Base-by-base conservation (phyloP, 1,139 yeast species). In the Yamadazyma taylorii region DNA sequence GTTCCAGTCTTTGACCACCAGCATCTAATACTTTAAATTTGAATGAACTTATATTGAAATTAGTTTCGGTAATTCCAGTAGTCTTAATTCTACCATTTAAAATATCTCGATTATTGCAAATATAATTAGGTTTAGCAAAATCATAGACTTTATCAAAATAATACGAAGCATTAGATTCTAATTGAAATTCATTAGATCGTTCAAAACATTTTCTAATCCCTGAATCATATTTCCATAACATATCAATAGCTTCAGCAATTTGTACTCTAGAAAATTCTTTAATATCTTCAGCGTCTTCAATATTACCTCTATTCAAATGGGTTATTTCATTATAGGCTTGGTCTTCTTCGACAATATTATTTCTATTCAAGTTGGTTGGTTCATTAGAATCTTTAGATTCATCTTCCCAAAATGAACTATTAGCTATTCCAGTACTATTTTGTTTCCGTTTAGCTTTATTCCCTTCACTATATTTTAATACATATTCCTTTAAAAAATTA, bases 1-100 rank as follows among this genome's bases (percentile, higher is more conserved):
- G 75, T 61, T 92, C 98, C 29, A 90, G 80, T 41, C 98, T 71
- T 63, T 92, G 98, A 2, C 99, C 99, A 34, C 99, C 99, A 5
- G 96, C 97, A 66, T 92, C 99, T 39, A 89, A 69, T 33, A 94
- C 87, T 51, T 79, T 81, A 54, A 90, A 81, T 43, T 73, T 80
- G 39, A 78, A 72, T 9, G 82, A 69, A 48, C 85, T 74, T 42
- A 90, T 79, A 41, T 73, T 72, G 60, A 94, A 90, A 39, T 74
- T 75, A 5, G 95, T 86, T 56, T 92, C 96, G 1, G 95, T 85
- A 34, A 92, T 88, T 0, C 99, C 98, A 0, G 97, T 89, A 7
- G 98, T 92, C 63, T 90, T 92, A 52, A 92, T 87, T 31, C 99
- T 71, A 3, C 97, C 97, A 50, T 79, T 83, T 43, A 92, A 66